Conservation (phyloP, 2,329 filamentous ascomycete species). For the Botrytis fabae region DNA sequence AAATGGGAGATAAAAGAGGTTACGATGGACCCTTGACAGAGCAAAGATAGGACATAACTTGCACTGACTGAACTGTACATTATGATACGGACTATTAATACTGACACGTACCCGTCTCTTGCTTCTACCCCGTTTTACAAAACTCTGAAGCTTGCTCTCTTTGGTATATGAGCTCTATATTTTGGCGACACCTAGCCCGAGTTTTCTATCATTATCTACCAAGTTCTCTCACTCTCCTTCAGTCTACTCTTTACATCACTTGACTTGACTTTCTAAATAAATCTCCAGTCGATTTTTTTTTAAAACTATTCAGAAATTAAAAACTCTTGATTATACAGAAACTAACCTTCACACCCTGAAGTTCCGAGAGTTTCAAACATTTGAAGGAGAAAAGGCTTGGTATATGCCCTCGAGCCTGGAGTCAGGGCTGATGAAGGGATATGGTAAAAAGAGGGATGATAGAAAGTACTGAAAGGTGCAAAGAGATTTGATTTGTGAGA, state of each 20-base stretch:
- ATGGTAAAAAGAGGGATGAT: neutral
- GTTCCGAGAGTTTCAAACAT: neutral
- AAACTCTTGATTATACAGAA: neutral
- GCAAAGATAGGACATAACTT: neutral
- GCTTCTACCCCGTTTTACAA: neutral
- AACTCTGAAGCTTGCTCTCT: neutral
- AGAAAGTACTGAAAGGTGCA: neutral
- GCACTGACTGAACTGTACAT: neutral
- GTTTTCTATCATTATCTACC: neutral
- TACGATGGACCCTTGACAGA: too few species aligned
- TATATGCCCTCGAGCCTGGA: neutral
- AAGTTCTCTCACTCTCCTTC: neutral
- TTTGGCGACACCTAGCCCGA: neutral
- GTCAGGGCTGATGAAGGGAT: neutral
- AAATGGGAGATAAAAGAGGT: neutral
- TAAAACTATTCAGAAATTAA: neutral
- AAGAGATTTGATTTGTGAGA: neutral
- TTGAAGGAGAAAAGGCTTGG: neutral
- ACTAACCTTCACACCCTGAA: neutral
- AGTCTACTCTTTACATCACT: neutral
- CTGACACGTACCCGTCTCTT: neutral
- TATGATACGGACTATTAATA: neutral
- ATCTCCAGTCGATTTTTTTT: neutral
- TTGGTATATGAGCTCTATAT: rapidly evolving
- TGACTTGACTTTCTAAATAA: neutral